A percentile compares a stretch with the other conserved stretches of the same genome.
These are phyloP conservation scores for Coccomyxa subellipsoidea DNA, from an alignment of 163 green algal species.

Conservation along the genomic window DNA sequence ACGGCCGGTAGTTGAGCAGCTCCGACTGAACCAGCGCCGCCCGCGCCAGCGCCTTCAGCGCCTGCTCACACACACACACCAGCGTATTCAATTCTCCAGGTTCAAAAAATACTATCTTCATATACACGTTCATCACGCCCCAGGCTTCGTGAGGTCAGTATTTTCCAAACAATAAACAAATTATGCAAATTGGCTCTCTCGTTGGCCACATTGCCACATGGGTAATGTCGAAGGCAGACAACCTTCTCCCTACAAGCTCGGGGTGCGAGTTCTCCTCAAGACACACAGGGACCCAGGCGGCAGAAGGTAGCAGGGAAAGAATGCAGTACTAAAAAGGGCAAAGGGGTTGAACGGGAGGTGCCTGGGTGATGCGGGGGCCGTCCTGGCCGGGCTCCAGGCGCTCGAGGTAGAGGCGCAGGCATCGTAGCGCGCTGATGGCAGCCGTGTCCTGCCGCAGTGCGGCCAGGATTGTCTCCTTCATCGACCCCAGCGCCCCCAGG, in stretches of 20 bases:
- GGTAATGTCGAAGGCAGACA: background rate
- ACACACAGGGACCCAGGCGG: too few species aligned
- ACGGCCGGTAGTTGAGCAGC: slow-evolving; percentile 71
- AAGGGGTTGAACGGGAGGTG: background rate
- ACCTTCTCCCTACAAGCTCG: background rate
- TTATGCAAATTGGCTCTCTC: too few species aligned
- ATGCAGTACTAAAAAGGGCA: too few species aligned
- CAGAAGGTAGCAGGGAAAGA: too few species aligned
- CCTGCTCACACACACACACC: background rate
- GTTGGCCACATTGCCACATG: too few species aligned
- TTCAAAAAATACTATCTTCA: too few species aligned
- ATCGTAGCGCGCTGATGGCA: slow-evolving; percentile 37
- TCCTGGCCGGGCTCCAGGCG: slow-evolving; percentile 29
- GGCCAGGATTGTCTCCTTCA: background rate
- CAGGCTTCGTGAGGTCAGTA: too few species aligned
- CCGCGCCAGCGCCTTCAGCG: slow-evolving; percentile 19
- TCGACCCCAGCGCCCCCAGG: background rate
- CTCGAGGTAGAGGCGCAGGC: slow-evolving; percentile 49
- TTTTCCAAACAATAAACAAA: too few species aligned
- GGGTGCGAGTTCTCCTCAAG: background rate
- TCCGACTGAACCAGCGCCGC: slow-evolving; percentile 41
- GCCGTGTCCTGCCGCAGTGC: slow-evolving; percentile 39
- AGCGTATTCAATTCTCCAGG: background rate
- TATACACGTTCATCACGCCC: too few species aligned
- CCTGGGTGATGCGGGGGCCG: background rate